Percentiles rank a stretch among this genome's conserved stretches.
Evolutionary conservation across 257 asterid genomes (phyloP).

Genomic region (Salvia splendens): DNA sequence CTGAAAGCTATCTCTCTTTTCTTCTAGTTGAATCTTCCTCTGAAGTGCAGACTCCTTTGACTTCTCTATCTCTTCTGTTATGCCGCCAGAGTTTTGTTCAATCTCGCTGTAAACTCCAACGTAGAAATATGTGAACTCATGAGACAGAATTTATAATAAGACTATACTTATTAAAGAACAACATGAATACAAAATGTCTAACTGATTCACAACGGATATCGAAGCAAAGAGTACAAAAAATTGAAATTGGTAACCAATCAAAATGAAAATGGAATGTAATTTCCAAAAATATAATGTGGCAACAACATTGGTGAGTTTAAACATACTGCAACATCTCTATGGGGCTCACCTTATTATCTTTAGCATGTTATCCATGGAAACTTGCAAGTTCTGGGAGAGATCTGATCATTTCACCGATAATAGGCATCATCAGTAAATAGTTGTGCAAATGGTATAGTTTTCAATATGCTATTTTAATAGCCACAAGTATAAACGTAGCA

Average conservation of each 20-base stretch:
- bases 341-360: constrained; percentile 70
- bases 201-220: background rate
- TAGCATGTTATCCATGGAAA: constrained; percentile 72
- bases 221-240: background rate
- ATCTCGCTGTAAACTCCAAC: constrained; percentile 58
- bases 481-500: constrained; percentile 12
- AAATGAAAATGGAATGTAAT: constrained; percentile 9
- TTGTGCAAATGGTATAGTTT: constrained; percentile 15
- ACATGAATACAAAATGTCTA: background rate
- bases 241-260: constrained; percentile 16
- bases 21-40: constrained; percentile 68
- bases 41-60: constrained; percentile 65
- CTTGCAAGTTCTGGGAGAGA: constrained; percentile 77
- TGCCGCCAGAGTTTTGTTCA: constrained; percentile 64
- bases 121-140: constrained; percentile 20
- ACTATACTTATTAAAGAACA: constrained; percentile 3
- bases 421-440: constrained; percentile 8
- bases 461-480: constrained; percentile 10
- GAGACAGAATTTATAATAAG: constrained; percentile 6
- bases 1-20: constrained; percentile 70
- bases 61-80: constrained; percentile 65
- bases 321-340: constrained; percentile 30
- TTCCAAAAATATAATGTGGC: constrained; percentile 22
- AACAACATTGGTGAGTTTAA: constrained; percentile 21
- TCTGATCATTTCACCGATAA: constrained; percentile 44